These are phyloP conservation scores for Penicillium goetzii DNA, from an alignment of 495 filamentous ascomycete genomes.

Conservation along the genomic window DNA sequence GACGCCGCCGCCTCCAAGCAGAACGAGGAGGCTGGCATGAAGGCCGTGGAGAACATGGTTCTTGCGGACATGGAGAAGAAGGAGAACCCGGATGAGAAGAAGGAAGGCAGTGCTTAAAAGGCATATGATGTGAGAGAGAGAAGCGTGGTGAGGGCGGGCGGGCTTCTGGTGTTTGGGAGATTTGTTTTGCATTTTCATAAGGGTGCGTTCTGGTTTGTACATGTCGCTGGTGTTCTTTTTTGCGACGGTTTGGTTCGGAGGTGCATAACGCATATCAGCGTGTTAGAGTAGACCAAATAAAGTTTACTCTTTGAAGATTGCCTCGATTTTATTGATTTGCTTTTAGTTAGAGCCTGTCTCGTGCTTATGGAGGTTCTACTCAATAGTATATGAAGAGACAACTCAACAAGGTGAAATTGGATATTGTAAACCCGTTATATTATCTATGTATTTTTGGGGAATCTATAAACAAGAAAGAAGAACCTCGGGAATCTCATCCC, in stretches of 20 bases:
- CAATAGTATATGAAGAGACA: too few species aligned
- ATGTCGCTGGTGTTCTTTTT: conserved; percentile 1
- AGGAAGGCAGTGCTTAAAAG: neutral
- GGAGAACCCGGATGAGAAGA: conserved; percentile 11
- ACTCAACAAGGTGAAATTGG: neutral
- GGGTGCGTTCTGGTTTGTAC: conserved; percentile 5
- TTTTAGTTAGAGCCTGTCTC: neutral
- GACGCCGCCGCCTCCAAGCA: conserved; percentile 47
- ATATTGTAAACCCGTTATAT: conserved; percentile 15
- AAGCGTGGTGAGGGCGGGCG: neutral
- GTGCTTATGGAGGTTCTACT: too few species aligned
- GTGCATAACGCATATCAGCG: conserved; percentile 6
- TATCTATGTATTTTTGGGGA: conserved; percentile 26
- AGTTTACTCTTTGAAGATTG: neutral
- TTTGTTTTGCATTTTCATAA: neutral
- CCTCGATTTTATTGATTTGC: neutral
- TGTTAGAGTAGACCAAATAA: conserved; percentile 17
- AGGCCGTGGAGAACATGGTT: conserved; percentile 68
- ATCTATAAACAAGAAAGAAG: conserved; percentile 20
- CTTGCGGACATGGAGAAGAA: conserved; percentile 39
- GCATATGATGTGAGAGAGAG: too few species aligned
- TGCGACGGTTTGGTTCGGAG: conserved; percentile 5
- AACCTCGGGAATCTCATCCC: conserved; percentile 8
- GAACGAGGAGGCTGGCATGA: conserved; percentile 60
- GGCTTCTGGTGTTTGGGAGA: neutral